phyloP scores from a whole-genome alignment of 441 rosid genomes.

The Raphanus hybrid region DNA sequence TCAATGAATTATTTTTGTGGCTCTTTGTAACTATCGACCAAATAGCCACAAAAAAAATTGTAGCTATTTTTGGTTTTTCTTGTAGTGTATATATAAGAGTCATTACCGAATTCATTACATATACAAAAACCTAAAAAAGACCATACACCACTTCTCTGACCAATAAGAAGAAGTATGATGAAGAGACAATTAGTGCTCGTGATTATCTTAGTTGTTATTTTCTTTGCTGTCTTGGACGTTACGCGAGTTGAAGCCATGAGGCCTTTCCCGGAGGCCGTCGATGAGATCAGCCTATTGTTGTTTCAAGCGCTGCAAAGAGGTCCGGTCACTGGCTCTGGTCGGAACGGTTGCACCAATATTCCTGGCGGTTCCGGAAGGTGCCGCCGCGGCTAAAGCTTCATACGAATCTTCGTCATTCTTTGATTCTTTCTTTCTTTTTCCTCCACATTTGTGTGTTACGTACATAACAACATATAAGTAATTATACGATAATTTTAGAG shows the following conservation, averaged over 20 bases:
- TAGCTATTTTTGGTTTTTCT: no score
- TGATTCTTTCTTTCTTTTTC: slow-evolving; percentile 12
- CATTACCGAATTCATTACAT: slow-evolving; percentile 28
- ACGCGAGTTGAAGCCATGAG: slow-evolving; percentile 43
- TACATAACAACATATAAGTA: slow-evolving; percentile 29
- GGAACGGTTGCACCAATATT: slow-evolving; percentile 42
- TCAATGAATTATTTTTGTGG: no score
- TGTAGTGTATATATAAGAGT: slow-evolving; percentile 25
- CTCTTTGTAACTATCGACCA: no score
- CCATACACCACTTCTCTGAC: slow-evolving; percentile 6
- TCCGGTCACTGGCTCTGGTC: slow-evolving; percentile 33
- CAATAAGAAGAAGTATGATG: slow-evolving; percentile 20
- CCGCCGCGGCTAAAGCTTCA: slow-evolving; percentile 30
- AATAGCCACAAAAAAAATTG: no score
- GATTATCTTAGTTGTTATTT: slow-evolving; percentile 22
- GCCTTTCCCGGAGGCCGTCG: slow-evolving; percentile 38
- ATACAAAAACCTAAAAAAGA: slow-evolving; percentile 10
- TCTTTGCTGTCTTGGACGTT: slow-evolving; percentile 27
- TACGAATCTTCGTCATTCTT: slow-evolving; percentile 23
- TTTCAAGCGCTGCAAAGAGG: slow-evolving; percentile 41
- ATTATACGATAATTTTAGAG: slow-evolving; percentile 23
- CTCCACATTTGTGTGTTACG: slow-evolving; percentile 28
- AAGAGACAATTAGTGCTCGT: slow-evolving; percentile 32
- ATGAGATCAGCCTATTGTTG: slow-evolving; percentile 32
- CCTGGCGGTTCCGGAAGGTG: slow-evolving; percentile 37